These are phyloP conservation scores for Aspergillus nomiae DNA, from an alignment of 2,329 filamentous ascomycete genomes.

Conservation along the genomic window DNA sequence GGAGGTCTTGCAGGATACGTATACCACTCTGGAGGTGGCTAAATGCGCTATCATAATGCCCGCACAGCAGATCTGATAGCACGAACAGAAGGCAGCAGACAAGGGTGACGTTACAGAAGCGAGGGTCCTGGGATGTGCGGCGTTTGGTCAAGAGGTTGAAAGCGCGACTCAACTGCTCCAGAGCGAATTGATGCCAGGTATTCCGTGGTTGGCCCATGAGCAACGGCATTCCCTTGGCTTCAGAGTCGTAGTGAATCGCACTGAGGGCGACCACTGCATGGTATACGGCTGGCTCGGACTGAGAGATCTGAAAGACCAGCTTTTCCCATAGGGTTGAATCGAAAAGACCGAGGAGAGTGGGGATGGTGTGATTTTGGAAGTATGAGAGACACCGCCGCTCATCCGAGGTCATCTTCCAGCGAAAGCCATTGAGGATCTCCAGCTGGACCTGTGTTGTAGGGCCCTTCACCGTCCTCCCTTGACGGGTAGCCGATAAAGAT, in stretches of 20 bases:
- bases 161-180: not conserved
- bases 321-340: slow-evolving; percentile 1
- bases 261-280: slow-evolving; percentile 1
- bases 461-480: too few relatives aligned
- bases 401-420: slow-evolving; percentile 7
- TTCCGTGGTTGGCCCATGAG: not conserved
- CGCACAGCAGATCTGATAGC: not conserved
- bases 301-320: not conserved
- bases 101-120: not conserved
- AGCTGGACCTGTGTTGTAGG: not conserved
- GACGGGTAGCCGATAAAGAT: not conserved
- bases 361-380: not conserved
- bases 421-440: not conserved
- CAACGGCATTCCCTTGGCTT: not conserved
- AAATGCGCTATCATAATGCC: not conserved
- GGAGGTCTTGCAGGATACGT: not conserved
- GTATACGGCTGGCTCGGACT: slow-evolving; percentile 3
- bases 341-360: not conserved
- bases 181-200: not conserved
- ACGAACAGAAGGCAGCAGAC: slow-evolving; percentile 8
- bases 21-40: not conserved
- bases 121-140: not conserved
- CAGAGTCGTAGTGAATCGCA: not conserved
- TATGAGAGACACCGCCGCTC: slow-evolving; percentile 5
- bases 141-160: not conserved